Percentiles rank a stretch among this genome's conserved stretches.
Conservation (phyloP, 164 flowering plant species). For the Echeveria elegans region DNA sequence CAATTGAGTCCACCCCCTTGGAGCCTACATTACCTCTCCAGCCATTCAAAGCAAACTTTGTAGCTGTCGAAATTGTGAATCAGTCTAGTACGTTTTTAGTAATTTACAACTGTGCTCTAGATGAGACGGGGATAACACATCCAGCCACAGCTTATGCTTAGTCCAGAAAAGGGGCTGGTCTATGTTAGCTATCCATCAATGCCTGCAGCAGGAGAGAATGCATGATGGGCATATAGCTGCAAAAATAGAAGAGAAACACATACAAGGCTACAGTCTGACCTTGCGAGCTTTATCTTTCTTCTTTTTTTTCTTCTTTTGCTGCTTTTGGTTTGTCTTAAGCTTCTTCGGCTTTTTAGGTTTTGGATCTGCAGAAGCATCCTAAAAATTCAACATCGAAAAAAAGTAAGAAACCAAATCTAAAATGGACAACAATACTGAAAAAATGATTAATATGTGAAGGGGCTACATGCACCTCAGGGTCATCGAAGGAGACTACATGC, state of each 20-base stretch:
- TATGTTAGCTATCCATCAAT: constrained; percentile 9
- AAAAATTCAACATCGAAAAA: neutral
- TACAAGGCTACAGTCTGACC: constrained; percentile 15
- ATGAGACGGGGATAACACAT: no score
- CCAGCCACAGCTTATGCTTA: neutral
- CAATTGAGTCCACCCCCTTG: neutral
- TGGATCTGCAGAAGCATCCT: constrained; percentile 21
- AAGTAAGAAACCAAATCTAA: neutral
- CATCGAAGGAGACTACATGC: constrained; percentile 49
- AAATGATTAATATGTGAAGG: neutral
- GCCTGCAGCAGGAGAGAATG: constrained; percentile 16
- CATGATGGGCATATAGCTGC: neutral
- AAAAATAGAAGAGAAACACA: neutral
- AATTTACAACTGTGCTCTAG: neutral
- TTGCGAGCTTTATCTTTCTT: constrained; percentile 31
- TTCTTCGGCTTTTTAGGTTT: constrained; percentile 20
- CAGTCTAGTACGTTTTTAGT: neutral
- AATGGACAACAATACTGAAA: no score
- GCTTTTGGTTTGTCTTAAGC: constrained; percentile 21
- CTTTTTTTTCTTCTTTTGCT: constrained; percentile 19
- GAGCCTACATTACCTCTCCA: neutral
- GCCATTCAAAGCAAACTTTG: neutral
- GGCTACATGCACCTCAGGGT: constrained; percentile 30
- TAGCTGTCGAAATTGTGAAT: neutral
- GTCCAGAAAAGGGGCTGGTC: no score